A percentile compares a stretch with the other conserved stretches of the same genome.
Conservation (phyloP, 768 basidiomycete genomes). For the Xerocomus potaroensis region DNA sequence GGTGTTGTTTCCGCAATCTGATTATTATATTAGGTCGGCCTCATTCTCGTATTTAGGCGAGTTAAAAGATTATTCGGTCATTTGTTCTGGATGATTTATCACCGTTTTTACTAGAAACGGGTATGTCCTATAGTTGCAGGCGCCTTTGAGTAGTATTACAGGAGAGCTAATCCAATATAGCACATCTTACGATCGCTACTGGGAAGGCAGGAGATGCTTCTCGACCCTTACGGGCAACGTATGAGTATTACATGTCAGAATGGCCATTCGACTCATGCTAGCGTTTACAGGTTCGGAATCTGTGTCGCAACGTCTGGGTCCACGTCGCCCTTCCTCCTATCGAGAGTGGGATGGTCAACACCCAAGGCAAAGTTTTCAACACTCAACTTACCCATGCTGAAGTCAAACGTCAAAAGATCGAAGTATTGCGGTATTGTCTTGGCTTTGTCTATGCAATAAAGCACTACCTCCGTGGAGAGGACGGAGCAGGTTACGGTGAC, state of each 20-base stretch:
- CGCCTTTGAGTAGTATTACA: background rate
- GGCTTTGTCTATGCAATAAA: constrained; percentile 67
- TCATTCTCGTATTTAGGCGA: constrained; percentile 84
- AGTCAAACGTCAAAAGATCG: constrained; percentile 62
- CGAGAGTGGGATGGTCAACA: constrained; percentile 38
- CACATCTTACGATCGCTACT: constrained; percentile 83
- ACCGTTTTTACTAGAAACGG: constrained; percentile 48
- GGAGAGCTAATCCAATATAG: constrained; percentile 31
- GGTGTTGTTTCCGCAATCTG: background rate
- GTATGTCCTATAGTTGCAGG: constrained; percentile 35
- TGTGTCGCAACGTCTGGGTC: constrained; percentile 77
- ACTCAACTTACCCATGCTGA: constrained; percentile 46
- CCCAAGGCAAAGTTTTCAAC: constrained; percentile 51
- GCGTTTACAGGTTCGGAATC: constrained; percentile 53
- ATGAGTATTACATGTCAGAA: constrained; percentile 6
- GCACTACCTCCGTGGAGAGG: constrained; percentile 84
- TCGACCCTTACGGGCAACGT: constrained; percentile 64
- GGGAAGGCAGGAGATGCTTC: constrained; percentile 87
- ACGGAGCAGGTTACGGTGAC: constrained; percentile 68
- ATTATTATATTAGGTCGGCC: constrained; percentile 58
- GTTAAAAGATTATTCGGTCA: constrained; percentile 11
- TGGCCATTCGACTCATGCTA: background rate
- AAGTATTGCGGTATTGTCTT: constrained; percentile 64
- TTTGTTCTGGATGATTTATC: background rate
- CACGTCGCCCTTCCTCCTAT: constrained; percentile 63